Conservation (phyloP, 192 early-diverging fungal genomes). For the Rhizoclosmatium globosum region DNA sequence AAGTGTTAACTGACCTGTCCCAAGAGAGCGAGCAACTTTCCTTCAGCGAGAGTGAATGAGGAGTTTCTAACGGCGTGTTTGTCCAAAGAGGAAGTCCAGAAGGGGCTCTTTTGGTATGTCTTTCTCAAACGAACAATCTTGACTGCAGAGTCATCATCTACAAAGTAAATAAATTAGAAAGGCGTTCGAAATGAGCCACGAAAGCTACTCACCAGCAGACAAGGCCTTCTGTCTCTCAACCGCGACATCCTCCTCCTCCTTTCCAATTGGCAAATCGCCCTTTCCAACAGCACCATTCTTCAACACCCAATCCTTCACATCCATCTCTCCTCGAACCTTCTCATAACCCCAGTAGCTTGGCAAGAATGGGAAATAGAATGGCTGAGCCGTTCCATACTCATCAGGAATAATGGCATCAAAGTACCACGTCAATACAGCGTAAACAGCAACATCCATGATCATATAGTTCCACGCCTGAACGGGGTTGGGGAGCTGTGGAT, state of each 20-base stretch:
- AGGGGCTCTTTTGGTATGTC: conserved; percentile 43
- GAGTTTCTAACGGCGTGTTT: conserved; percentile 54
- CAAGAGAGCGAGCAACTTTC: conserved; percentile 49
- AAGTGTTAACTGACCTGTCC: no score
- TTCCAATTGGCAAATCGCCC: background rate
- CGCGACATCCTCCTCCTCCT: conserved; percentile 37
- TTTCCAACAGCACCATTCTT: background rate
- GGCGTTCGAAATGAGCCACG: background rate
- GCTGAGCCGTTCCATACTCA: conserved; percentile 71
- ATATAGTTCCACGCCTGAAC: conserved; percentile 70
- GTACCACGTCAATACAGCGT: conserved; percentile 70
- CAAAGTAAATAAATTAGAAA: background rate
- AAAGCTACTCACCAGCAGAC: conserved; percentile 1
- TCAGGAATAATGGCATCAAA: conserved; percentile 80
- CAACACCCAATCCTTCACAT: conserved; percentile 52
- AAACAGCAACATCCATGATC: conserved; percentile 71
- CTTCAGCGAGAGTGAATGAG: conserved; percentile 50
- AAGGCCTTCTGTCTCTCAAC: conserved; percentile 29
- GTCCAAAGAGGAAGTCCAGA: conserved; percentile 35
- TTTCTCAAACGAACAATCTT: conserved; percentile 61
- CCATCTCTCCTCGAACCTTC: conserved; percentile 5
- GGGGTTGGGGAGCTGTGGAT: conserved; percentile 65
- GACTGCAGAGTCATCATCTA: conserved; percentile 39
- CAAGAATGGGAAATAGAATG: conserved; percentile 72
- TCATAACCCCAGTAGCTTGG: conserved; percentile 74